Percentiles rank a stretch among this genome's conserved stretches.
phyloP scores from a whole-genome alignment of 2,329 filamentous ascomycete genomes.

The Mycogone perniciosa region DNA sequence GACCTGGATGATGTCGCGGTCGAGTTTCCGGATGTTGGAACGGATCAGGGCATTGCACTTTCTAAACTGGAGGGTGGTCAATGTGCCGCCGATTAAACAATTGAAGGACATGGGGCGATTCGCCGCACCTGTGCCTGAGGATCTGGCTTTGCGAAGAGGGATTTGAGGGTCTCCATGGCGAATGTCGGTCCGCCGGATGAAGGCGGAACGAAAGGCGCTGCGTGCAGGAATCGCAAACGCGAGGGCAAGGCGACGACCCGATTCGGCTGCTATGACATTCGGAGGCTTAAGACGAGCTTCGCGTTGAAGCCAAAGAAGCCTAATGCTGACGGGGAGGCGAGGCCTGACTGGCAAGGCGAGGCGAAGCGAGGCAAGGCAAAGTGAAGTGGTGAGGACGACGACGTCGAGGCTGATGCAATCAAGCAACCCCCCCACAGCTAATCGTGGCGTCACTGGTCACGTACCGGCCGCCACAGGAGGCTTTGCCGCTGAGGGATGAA shows the following conservation, averaged over 20 bases:
- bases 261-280: conserved; percentile 1
- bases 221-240: not conserved
- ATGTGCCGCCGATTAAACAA: not conserved
- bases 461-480: not conserved
- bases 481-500: not conserved
- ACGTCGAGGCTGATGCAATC: not conserved
- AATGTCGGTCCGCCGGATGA: conserved; percentile 10
- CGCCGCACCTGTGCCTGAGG: conserved; percentile 77
- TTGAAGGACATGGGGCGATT: not conserved
- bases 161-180: conserved; percentile 78
- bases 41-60: conserved; percentile 93
- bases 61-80: conserved; percentile 58
- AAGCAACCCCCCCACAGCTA: not conserved
- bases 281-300: not conserved
- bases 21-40: conserved; percentile 84
- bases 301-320: not conserved
- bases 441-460: not conserved
- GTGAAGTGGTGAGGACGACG: not conserved
- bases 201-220: not conserved
- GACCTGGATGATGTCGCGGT: conserved; percentile 79
- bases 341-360: no score
- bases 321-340: not conserved
- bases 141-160: conserved; percentile 86
- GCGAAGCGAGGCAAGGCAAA: not conserved
- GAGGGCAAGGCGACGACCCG: not conserved